Conservation (phyloP, 2,329 filamentous ascomycete genomes). For the Beauveria caledonica region DNA sequence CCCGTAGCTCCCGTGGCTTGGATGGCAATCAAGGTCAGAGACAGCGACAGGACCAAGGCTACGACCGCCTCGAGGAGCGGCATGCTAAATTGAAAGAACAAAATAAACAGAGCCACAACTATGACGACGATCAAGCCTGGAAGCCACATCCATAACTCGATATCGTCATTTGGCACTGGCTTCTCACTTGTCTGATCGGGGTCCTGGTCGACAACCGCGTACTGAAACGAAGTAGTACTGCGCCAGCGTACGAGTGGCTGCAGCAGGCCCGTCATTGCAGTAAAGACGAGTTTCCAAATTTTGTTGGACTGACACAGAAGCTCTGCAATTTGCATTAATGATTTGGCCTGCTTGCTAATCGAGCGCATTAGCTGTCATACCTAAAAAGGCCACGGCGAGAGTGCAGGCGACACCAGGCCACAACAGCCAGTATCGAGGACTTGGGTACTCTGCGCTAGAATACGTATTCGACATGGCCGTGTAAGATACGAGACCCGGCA, state of each 20-base stretch:
- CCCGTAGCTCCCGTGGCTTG: conserved; percentile 10
- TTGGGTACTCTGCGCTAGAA: conserved; percentile 1
- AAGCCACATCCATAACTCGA: conserved; percentile 3
- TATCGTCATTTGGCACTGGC: neutral
- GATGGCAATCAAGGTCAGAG: conserved; percentile 5
- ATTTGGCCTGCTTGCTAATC: neutral
- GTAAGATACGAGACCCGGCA: neutral
- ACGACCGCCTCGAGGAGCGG: neutral
- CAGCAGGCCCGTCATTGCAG: neutral
- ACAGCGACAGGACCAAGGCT: neutral
- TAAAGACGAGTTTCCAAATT: neutral
- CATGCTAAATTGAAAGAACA: neutral
- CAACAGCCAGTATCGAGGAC: conserved; percentile 8
- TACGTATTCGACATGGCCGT: conserved; percentile 1
- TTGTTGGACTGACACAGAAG: conserved; percentile 2
- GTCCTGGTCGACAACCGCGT: neutral
- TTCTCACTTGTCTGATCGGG: neutral
- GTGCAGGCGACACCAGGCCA: conserved; percentile 7
- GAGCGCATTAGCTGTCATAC: neutral
- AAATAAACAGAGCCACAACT: neutral
- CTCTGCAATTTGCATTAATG: neutral
- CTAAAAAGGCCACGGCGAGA: conserved; percentile 5
- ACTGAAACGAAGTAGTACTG: neutral
- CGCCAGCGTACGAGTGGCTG: neutral
- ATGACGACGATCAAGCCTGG: neutral